phyloP scores from a whole-genome alignment of 2,329 filamentous ascomycete genomes.

The Cladosporium phlei region DNA sequence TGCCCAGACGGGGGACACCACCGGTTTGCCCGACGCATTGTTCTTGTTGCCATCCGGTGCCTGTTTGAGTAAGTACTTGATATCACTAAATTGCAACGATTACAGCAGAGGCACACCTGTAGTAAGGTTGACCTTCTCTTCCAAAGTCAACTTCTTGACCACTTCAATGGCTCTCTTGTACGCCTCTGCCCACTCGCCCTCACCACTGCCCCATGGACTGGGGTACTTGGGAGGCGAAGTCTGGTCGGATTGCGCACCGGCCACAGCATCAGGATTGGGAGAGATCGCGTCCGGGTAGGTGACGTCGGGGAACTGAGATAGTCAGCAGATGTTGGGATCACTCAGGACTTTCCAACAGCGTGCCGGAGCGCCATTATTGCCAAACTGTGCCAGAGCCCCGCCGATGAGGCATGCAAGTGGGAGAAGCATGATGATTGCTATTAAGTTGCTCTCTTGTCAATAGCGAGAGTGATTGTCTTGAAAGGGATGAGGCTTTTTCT shows the following conservation, averaged over 20 bases:
- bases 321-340: constrained; percentile 2
- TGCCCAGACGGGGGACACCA: constrained; percentile 63
- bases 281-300: constrained; percentile 25
- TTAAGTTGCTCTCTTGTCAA: neutral
- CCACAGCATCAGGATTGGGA: constrained; percentile 23
- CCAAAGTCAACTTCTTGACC: constrained; percentile 30
- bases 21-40: constrained; percentile 73
- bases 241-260: constrained; percentile 24
- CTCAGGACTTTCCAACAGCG: constrained; percentile 11
- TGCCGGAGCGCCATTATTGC: constrained; percentile 14
- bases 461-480: neutral
- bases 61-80: constrained; percentile 16
- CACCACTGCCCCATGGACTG: constrained; percentile 27
- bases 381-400: constrained; percentile 11
- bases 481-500: neutral
- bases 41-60: constrained; percentile 59
- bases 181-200: constrained; percentile 43
- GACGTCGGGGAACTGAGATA: constrained; percentile 22
- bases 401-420: constrained; percentile 10
- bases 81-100: neutral
- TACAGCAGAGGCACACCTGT: constrained; percentile 34
- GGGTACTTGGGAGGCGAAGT: constrained; percentile 25
- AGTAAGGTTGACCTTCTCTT: constrained; percentile 34
- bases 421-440: constrained; percentile 9
- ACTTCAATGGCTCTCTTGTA: constrained; percentile 29